These are phyloP conservation scores for Aspergillus aculeatus DNA, from an alignment of 2,329 filamentous ascomycete species.

Conservation along the genomic window DNA sequence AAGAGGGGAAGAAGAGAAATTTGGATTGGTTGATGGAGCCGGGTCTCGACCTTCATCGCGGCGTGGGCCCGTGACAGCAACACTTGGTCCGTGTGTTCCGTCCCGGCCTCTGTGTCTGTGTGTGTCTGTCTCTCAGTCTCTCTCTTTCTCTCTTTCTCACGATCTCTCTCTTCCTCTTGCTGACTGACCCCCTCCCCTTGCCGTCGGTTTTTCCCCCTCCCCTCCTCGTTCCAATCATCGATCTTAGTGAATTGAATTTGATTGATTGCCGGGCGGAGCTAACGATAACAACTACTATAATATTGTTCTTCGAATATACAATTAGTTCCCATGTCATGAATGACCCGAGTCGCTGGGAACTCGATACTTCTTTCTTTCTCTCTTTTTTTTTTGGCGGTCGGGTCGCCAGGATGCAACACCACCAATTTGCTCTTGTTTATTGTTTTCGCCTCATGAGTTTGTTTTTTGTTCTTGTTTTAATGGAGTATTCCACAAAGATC, in stretches of 20 bases:
- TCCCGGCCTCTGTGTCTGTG: background rate
- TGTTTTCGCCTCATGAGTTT: background rate
- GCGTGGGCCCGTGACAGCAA: constrained; percentile 13
- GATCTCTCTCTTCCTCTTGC: background rate
- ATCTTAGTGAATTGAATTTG: background rate
- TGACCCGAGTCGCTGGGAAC: background rate
- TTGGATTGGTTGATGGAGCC: constrained; percentile 11
- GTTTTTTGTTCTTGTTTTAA: background rate
- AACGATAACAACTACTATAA: background rate
- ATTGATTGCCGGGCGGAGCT: background rate
- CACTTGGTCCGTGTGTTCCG: constrained; percentile 18
- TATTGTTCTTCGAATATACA: background rate
- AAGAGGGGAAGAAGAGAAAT: background rate
- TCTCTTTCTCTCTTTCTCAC: background rate
- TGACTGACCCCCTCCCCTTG: background rate
- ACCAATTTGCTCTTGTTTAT: background rate
- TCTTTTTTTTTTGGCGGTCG: background rate
- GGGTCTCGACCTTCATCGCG: constrained; percentile 12
- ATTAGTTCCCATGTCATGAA: background rate
- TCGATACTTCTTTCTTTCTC: no score
- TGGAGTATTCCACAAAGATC: no score
- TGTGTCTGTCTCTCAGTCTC: background rate
- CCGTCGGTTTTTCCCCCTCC: no score
- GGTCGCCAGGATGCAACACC: background rate
- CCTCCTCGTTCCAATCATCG: background rate